A percentile compares a stretch with the other conserved stretches of the same genome.
Evolutionary conservation across 2,329 filamentous ascomycete species (phyloP).

Genomic region (Sporothrix mexicana): DNA sequence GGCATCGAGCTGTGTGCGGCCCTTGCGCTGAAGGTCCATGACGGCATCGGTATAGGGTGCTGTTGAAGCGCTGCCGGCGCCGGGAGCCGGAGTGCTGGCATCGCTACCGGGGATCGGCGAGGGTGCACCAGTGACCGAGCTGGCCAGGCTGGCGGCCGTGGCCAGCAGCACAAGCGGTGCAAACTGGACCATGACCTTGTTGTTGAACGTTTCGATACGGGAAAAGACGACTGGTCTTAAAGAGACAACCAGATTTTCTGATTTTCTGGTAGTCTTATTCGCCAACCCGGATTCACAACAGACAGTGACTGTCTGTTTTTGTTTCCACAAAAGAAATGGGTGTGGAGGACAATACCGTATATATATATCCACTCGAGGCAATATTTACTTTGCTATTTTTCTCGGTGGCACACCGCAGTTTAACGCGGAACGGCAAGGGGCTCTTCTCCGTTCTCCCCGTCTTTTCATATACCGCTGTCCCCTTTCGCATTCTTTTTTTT

Average conservation of each 20-base stretch:
- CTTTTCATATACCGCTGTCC: not conserved
- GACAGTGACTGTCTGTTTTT: no score
- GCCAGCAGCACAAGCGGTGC: conserved; percentile 26
- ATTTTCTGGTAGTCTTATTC: not conserved
- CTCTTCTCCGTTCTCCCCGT: conserved; percentile 1
- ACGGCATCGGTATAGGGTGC: conserved; percentile 39
- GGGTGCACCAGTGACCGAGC: not conserved
- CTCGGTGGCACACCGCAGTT: not conserved
- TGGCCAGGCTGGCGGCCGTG: conserved; percentile 10
- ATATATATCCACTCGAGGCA: not conserved
- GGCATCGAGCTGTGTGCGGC: conserved; percentile 40
- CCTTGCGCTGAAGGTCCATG: conserved; percentile 42
- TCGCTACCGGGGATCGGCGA: not conserved
- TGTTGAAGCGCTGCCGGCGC: not conserved
- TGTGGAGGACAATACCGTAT: not conserved
- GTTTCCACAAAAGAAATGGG: not conserved
- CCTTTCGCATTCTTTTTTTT: not conserved
- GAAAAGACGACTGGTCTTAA: not conserved
- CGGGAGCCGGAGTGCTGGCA: not conserved
- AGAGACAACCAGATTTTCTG: not conserved
- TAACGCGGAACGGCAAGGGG: conserved; percentile 10
- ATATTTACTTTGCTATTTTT: not conserved
- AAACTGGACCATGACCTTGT: conserved; percentile 24
- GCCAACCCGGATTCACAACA: not conserved
- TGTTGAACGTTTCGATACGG: not conserved